A percentile compares a stretch with the other conserved stretches of the same genome.
These are phyloP conservation scores for Penicillium sp. DNA, from an alignment of 2,329 filamentous ascomycete species.

Conservation along the genomic window DNA sequence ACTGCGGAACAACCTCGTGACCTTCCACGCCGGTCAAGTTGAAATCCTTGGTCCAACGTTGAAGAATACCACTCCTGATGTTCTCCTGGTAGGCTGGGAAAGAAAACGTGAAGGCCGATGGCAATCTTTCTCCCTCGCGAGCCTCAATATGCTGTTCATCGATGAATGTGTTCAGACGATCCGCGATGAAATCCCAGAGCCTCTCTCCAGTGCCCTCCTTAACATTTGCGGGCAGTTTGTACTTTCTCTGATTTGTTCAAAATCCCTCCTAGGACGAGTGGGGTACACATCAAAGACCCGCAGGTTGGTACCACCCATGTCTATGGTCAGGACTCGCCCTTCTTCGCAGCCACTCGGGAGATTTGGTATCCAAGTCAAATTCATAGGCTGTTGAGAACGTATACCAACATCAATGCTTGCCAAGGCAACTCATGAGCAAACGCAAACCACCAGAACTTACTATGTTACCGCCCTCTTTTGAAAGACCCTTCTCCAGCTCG, in stretches of 20 bases:
- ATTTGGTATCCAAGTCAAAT: conserved; percentile 85
- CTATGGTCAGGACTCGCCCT: conserved; percentile 77
- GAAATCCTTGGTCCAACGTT: conserved; percentile 91
- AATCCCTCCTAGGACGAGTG: conserved; percentile 75
- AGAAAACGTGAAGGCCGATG: conserved; percentile 86
- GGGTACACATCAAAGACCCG: conserved; percentile 84
- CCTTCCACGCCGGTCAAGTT: conserved; percentile 87
- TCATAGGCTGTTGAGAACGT: conserved; percentile 70
- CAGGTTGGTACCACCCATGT: conserved; percentile 90
- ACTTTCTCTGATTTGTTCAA: conserved; percentile 85
- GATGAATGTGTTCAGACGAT: conserved; percentile 78
- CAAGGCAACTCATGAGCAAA: not conserved
- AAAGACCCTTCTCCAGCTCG: conserved; percentile 77
- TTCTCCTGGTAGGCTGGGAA: conserved; percentile 84
- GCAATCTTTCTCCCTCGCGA: conserved; percentile 50
- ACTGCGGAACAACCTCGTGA: conserved; percentile 77
- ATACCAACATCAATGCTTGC: not conserved
- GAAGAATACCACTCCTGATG: conserved; percentile 80
- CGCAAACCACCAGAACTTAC: conserved; percentile 55
- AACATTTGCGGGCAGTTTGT: conserved; percentile 79
- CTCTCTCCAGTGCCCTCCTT: conserved; percentile 76
- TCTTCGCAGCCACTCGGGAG: conserved; percentile 77
- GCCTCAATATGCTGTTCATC: conserved; percentile 66
- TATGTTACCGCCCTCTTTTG: conserved; percentile 79
- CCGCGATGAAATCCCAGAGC: conserved; percentile 85